Conservation (phyloP, 2,329 filamentous ascomycete genomes). For the Colletotrichum falcatum region DNA sequence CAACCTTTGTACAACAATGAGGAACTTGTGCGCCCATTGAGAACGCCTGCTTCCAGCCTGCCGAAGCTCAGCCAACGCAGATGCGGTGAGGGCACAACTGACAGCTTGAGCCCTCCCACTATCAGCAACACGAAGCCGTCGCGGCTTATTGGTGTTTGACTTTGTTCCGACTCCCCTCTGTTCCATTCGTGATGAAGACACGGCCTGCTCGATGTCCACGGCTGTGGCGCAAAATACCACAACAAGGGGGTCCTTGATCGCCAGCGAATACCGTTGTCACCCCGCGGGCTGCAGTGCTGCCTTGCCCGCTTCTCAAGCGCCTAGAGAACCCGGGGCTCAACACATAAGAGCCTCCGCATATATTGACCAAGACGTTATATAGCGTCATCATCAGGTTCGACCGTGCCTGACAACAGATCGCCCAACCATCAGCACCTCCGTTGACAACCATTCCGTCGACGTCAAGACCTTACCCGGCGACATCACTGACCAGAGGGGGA, state of each 20-base stretch:
- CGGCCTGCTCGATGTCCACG: neutral
- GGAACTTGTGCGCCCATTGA: conserved; percentile 4
- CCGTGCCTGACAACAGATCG: conserved; percentile 11
- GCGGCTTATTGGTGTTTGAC: neutral
- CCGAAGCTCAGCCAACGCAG: neutral
- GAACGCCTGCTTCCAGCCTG: neutral
- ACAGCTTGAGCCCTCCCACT: neutral
- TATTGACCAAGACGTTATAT: conserved; percentile 14
- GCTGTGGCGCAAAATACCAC: neutral
- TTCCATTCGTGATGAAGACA: neutral
- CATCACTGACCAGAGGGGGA: conserved; percentile 23
- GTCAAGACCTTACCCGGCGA: conserved; percentile 15
- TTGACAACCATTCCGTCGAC: conserved; percentile 7
- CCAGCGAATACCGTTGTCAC: conserved; percentile 22
- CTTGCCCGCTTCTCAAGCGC: conserved; percentile 5
- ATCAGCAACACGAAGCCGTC: conserved; percentile 16
- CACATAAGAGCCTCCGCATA: conserved; percentile 14
- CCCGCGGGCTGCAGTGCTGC: conserved; percentile 32
- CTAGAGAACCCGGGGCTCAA: conserved; percentile 11
- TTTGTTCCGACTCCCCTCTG: neutral
- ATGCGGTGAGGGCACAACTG: conserved; percentile 16
- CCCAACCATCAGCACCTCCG: neutral
- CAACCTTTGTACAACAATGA: conserved; percentile 19
- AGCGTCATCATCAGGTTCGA: conserved; percentile 22
- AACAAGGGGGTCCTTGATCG: neutral